A percentile compares a stretch with the other conserved stretches of the same genome.
phyloP scores from a whole-genome alignment of 257 asterid genomes.

The Prunella vulgaris region DNA sequence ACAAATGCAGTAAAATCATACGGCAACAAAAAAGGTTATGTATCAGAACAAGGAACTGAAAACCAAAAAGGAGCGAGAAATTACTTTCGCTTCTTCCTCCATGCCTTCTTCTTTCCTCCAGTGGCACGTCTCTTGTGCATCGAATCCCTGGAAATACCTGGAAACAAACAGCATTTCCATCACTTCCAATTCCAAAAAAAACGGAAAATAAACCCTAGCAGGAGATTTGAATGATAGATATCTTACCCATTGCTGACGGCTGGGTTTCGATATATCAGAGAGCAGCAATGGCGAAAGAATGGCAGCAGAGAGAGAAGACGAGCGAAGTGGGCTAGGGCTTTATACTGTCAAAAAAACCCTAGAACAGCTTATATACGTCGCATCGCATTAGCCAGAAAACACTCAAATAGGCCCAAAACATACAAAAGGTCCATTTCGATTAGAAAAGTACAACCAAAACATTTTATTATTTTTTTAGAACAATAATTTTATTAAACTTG shows the following conservation, averaged over 20 bases:
- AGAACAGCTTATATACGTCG: too few relatives aligned
- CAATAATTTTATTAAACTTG: too few relatives aligned
- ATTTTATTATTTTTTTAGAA: too few relatives aligned
- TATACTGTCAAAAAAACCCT: too few relatives aligned
- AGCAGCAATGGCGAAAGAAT: conserved; percentile 3
- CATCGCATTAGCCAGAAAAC: too few relatives aligned
- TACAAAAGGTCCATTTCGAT: too few relatives aligned
- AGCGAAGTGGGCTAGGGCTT: too few relatives aligned
- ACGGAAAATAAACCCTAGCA: not conserved
- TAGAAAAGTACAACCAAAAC: too few relatives aligned
- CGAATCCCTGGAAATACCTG: conserved; percentile 83
- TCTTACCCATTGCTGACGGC: conserved; percentile 30
- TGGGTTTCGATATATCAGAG: conserved; percentile 22
- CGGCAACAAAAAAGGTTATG: not conserved
- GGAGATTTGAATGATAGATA: not conserved
- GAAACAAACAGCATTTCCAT: not conserved
- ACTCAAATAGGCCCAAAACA: too few relatives aligned
- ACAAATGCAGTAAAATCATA: not conserved
- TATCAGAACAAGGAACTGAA: not conserved
- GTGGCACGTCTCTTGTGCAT: conserved; percentile 94
- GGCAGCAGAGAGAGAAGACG: conserved; percentile 7
- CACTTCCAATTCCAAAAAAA: not conserved
- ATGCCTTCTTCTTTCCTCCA: conserved; percentile 81
- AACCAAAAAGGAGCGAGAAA: not conserved
- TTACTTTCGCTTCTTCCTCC: conserved; percentile 94